These are phyloP conservation scores for Pichia sporocuriosa DNA, from an alignment of 805 yeast genomes.

Conservation along the genomic window DNA sequence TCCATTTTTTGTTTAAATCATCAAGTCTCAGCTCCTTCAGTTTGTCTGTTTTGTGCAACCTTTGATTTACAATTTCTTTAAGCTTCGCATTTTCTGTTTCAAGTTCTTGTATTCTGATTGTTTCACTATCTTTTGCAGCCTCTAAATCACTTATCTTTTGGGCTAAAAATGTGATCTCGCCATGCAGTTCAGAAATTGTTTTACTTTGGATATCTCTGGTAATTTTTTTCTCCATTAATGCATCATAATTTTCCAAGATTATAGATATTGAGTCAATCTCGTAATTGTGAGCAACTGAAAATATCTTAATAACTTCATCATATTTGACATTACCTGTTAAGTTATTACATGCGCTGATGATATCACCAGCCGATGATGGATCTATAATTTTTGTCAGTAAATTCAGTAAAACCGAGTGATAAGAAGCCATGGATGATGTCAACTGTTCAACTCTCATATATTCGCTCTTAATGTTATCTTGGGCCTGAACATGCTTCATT, in stretches of 20 bases:
- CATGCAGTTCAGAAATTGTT: slow-evolving; percentile 1
- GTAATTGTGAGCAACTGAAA: slow-evolving; percentile 8
- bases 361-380: slow-evolving; percentile 2
- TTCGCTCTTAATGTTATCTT: neutral
- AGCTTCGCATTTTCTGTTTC: slow-evolving; percentile 1
- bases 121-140: slow-evolving; percentile 1
- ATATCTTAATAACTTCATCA: slow-evolving; percentile 1
- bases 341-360: neutral
- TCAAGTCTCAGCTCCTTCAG: slow-evolving; percentile 42
- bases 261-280: slow-evolving; percentile 7
- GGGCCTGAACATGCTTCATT: too few relatives aligned
- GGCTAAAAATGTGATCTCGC: slow-evolving; percentile 1
- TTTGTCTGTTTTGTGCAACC: slow-evolving; percentile 9
- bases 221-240: neutral
- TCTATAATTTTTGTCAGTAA: slow-evolving; percentile 4
- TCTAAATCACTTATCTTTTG: slow-evolving; percentile 7
- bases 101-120: slow-evolving; percentile 3
- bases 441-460: neutral
- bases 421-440: neutral
- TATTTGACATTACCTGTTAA: neutral
- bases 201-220: neutral
- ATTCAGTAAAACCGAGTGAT: slow-evolving; percentile 1
- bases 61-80: neutral
- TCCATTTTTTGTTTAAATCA: slow-evolving; percentile 60
- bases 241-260: slow-evolving; percentile 6